phyloP scores from a whole-genome alignment of 805 yeast species.

The Lachancea waltii region DNA sequence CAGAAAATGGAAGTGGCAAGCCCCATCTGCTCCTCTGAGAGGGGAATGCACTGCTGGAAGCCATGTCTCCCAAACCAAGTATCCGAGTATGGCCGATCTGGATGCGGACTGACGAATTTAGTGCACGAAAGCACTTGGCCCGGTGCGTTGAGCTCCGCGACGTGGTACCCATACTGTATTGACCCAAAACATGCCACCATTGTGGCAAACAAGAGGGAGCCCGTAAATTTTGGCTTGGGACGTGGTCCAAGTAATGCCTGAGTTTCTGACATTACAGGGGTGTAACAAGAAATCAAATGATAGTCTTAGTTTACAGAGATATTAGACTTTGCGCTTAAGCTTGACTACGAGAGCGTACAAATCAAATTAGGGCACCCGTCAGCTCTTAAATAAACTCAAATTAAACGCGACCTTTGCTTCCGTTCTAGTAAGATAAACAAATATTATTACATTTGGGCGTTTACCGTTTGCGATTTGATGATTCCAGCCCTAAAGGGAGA shows the following conservation, averaged over 20 bases:
- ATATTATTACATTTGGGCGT: background rate
- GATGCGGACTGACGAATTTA: slow-evolving; percentile 18
- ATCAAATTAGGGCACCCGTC: too few species aligned
- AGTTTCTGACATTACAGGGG: slow-evolving; percentile 3
- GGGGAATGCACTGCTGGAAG: slow-evolving; percentile 49
- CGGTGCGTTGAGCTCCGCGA: slow-evolving; percentile 93
- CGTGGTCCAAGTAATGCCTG: slow-evolving; percentile 7
- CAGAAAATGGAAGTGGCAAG: slow-evolving; percentile 74
- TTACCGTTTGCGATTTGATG: background rate
- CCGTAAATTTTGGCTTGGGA: slow-evolving; percentile 9
- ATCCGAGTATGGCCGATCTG: slow-evolving; percentile 26
- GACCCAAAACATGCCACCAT: slow-evolving; percentile 68
- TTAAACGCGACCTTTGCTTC: background rate
- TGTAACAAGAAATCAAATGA: too few species aligned
- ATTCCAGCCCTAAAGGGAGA: background rate
- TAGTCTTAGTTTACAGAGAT: too few species aligned
- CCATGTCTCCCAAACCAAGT: slow-evolving; percentile 42
- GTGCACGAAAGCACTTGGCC: slow-evolving; percentile 61
- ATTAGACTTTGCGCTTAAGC: too few species aligned
- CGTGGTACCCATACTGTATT: slow-evolving; percentile 88
- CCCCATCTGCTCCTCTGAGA: slow-evolving; percentile 57
- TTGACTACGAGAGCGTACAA: too few species aligned
- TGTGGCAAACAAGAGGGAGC: slow-evolving; percentile 39
- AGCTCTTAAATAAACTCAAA: too few species aligned
- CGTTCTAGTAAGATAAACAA: background rate